phyloP scores from a whole-genome alignment of 176 grass and related monocot species.

The Triticum monococcum region DNA sequence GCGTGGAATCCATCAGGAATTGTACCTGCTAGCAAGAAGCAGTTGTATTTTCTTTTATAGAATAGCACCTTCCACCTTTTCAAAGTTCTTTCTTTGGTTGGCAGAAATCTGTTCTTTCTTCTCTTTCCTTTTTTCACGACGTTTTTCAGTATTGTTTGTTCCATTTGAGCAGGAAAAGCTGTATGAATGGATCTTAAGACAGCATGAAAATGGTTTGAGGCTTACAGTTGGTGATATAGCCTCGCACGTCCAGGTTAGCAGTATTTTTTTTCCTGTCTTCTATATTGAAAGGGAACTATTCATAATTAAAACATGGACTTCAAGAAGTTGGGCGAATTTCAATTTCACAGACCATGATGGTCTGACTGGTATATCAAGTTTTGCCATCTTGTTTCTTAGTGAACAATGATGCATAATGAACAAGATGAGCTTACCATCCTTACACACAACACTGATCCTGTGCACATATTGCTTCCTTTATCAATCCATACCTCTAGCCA shows the following conservation, averaged over 20 bases:
- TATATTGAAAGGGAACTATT: not conserved
- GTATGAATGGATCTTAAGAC: constrained; percentile 64
- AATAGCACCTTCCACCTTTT: not conserved
- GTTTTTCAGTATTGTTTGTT: not conserved
- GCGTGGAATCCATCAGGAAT: not conserved
- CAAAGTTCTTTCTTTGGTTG: not conserved
- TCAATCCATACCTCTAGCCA: not conserved
- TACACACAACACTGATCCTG: not conserved
- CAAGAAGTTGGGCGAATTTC: not conserved
- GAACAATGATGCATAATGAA: not conserved
- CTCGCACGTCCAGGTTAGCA: constrained; percentile 54
- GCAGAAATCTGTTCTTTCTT: not conserved
- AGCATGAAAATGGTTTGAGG: constrained; percentile 59
- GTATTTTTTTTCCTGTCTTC: not conserved
- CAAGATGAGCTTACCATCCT: not conserved
- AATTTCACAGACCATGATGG: not conserved
- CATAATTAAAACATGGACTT: not conserved
- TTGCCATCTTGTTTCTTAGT: not conserved
- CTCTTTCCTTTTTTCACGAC: not conserved
- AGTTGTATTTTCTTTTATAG: not conserved
- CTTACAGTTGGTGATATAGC: constrained; percentile 54
- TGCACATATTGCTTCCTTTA: not conserved
- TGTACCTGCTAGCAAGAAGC: not conserved
- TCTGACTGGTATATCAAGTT: not conserved
- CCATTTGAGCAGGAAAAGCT: constrained; percentile 60